Base-by-base conservation (phyloP, 1,284 basidiomycete species). In the Coniophora puteana region DNA sequence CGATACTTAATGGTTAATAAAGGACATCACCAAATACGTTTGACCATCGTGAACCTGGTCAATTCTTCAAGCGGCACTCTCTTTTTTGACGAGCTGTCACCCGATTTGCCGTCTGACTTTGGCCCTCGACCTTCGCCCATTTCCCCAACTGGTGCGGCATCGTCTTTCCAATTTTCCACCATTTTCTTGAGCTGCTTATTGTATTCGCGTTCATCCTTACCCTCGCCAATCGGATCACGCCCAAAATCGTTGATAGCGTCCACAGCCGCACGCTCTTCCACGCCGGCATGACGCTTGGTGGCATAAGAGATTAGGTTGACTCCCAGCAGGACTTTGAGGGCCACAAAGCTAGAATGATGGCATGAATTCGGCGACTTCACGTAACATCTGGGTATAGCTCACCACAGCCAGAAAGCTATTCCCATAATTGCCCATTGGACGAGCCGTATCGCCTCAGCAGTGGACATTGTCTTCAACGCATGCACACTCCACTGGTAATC, bases 1-100 rank as follows among this genome's bases (percentile, higher is more conserved):
- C 11, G 32, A 23, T 40, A 31, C 23, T 16, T 25, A 36, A 13
- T 20, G 25, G 0, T 30, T 4, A 31, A 26, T n/a, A 8, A 27
- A 44, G 33, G 30, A 23, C 22, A 20, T 50, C 58, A 93, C 89
- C 89, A 93, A 40, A 94, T 93, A 32, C 89, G 75, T 58, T 94
- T 94, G 27, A 93, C 86, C 92, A 95, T 95, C 17, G 91, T 93
- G 69, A 88, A 95, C 44, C 92, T 66, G 27, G 89, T 93, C 44
- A 94, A 73, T 53, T 94, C 90, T 57, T 94, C 90, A 44, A 95
- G 62, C 43, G 78, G 76, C 46, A 87, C 74, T 48, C 78, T 80
- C 53, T 71, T 81, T 63, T 79, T 78, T 25, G 72, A 70, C 22
- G 53, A 65, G 26, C 59, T 65, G 35, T 49, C 51, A 23, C 42